Evolutionary conservation across 164 flowering plant genomes (phyloP).

Genomic region (Liquidambar formosana): DNA sequence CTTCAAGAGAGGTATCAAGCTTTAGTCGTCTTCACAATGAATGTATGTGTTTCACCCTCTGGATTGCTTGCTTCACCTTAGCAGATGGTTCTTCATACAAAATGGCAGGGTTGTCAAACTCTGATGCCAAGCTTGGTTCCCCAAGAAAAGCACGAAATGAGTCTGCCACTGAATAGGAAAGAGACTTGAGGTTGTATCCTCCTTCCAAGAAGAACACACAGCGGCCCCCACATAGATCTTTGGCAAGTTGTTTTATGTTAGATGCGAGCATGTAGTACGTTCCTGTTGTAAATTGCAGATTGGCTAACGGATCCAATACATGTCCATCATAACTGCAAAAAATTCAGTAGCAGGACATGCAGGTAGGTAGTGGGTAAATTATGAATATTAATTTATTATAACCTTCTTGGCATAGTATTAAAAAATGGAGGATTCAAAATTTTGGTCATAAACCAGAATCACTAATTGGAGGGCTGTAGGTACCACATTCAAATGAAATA

Average conservation of each 20-base stretch:
- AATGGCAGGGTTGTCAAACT: constrained; percentile 75
- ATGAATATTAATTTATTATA: not conserved
- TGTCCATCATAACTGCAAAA: constrained; percentile 79
- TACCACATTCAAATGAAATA: too few relatives aligned
- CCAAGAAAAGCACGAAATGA: constrained; percentile 85
- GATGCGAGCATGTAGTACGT: constrained; percentile 94
- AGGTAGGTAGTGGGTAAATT: not conserved
- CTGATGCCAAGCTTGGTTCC: constrained; percentile 65
- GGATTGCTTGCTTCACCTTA: constrained; percentile 70
- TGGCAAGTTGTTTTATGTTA: constrained; percentile 74
- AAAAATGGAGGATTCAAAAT: not conserved
- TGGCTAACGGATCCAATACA: constrained; percentile 92
- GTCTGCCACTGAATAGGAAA: constrained; percentile 89
- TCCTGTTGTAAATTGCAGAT: constrained; percentile 78
- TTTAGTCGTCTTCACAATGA: constrained; percentile 38
- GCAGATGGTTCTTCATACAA: constrained; percentile 81
- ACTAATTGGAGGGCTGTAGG: too few relatives aligned
- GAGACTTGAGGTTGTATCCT: constrained; percentile 91
- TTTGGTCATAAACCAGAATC: not conserved
- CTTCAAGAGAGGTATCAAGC: too few relatives aligned
- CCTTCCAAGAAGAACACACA: constrained; percentile 96
- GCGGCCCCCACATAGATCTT: constrained; percentile 82
- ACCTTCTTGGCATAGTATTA: not conserved
- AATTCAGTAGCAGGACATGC: not conserved
- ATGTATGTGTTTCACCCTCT: constrained; percentile 71